These are phyloP conservation scores for Tolypocladium pustulatum DNA, from an alignment of 2,329 filamentous ascomycete species.

Conservation along the genomic window DNA sequence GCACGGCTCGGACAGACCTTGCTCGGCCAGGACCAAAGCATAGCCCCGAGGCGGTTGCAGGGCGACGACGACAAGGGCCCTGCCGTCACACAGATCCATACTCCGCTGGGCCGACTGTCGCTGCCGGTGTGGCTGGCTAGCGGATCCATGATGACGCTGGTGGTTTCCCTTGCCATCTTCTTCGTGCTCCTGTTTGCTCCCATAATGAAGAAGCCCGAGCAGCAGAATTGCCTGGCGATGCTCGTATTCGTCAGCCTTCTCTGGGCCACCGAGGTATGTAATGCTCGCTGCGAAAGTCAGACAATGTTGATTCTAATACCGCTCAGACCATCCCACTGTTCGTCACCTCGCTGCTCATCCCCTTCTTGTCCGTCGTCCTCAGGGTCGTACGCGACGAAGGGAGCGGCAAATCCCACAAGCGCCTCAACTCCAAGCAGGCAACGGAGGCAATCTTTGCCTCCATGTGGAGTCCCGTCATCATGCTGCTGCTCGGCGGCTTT, in stretches of 20 bases:
- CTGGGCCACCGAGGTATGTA: slow-evolving; percentile 84
- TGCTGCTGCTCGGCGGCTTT: slow-evolving; percentile 92
- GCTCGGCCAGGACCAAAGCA: slow-evolving; percentile 63
- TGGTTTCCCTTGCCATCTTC: slow-evolving; percentile 65
- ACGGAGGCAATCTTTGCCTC: slow-evolving; percentile 79
- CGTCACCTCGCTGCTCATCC: slow-evolving; percentile 87
- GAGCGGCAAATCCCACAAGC: slow-evolving; percentile 41
- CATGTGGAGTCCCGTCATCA: slow-evolving; percentile 99
- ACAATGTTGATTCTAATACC: slow-evolving; percentile 4
- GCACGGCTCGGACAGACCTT: slow-evolving; percentile 82
- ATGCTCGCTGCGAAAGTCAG: neutral
- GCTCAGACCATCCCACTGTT: slow-evolving; percentile 83
- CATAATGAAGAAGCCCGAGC: slow-evolving; percentile 77
- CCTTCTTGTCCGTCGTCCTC: slow-evolving; percentile 82
- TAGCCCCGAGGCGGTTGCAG: slow-evolving; percentile 60
- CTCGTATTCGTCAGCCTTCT: slow-evolving; percentile 86
- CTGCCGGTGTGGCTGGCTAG: slow-evolving; percentile 78
- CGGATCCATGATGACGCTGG: slow-evolving; percentile 66
- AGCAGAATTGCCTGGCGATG: slow-evolving; percentile 93
- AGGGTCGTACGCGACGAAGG: slow-evolving; percentile 73
- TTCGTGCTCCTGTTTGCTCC: slow-evolving; percentile 62
- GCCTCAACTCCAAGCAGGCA: slow-evolving; percentile 71
- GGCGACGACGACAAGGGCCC: slow-evolving; percentile 65
- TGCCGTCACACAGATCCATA: slow-evolving; percentile 58
- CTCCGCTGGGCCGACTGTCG: slow-evolving; percentile 67